Evolutionary conservation across 129 eudicot species (phyloP).

Genomic region (Solidago caesia): DNA sequence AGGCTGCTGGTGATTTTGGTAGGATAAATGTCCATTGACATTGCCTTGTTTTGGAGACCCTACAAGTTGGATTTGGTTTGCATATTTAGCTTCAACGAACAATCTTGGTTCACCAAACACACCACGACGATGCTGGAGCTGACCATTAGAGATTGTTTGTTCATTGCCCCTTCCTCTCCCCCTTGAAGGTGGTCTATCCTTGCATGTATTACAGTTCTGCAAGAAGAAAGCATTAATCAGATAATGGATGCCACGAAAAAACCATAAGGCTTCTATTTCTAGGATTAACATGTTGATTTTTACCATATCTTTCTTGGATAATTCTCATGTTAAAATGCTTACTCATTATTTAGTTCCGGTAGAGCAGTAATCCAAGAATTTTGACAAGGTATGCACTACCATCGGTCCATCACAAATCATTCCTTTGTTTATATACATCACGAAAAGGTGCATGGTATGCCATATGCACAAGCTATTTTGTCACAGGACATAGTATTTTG

Average conservation of each 20-base stretch:
- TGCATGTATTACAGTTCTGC: slow-evolving; percentile 21
- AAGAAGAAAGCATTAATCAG: neutral
- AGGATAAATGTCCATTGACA: slow-evolving; percentile 21
- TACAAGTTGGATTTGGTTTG: slow-evolving; percentile 19
- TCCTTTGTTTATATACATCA: no score
- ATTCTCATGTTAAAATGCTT: no score
- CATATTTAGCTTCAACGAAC: slow-evolving; percentile 27
- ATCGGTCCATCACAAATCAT: no score
- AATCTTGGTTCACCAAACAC: slow-evolving; percentile 26
- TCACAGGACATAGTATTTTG: no score
- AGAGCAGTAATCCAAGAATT: no score
- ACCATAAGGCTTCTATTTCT: neutral
- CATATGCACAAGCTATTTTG: no score
- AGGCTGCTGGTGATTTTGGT: slow-evolving; percentile 24
- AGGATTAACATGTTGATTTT: slow-evolving; percentile 1
- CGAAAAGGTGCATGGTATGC: no score
- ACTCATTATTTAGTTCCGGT: no score
- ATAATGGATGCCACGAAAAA: neutral
- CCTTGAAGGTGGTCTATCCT: slow-evolving; percentile 30
- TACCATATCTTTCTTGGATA: neutral
- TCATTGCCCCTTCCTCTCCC: slow-evolving; percentile 50
- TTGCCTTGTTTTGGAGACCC: slow-evolving; percentile 34
- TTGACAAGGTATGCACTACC: no score
- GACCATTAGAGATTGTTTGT: slow-evolving; percentile 16
- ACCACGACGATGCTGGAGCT: slow-evolving; percentile 23